Evolutionary conservation across 2,329 filamentous ascomycete genomes (phyloP), one percentile per base, ranked within the genome.

Genomic region (Aspergillus tanneri): DNA sequence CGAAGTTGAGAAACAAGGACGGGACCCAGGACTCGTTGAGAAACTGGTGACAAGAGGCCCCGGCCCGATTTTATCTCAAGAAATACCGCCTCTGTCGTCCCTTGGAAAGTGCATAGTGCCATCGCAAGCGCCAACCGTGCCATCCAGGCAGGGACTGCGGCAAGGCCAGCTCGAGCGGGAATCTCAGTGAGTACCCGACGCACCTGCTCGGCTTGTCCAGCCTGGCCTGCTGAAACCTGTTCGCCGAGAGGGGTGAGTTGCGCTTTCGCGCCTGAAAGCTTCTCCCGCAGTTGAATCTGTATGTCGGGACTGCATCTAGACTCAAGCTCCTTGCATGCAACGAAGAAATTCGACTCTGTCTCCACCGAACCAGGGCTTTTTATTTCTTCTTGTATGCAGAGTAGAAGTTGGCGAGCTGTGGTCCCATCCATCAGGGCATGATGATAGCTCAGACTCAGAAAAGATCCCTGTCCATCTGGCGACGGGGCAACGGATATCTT

Each of bases 361-460:
- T n/a, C 5, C 5, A 23, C 21, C 9, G 39, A 43, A 5, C 34
- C 46, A 5, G 34, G 39, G 7, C 8, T 2, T 4, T 22, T n/a
- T n/a, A 48, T 37, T 12, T 48, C 39, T 16, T 32, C 11, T 4
- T 24, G 34, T 8, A 48, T 36, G 5, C 9, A 38, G 10, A 16
- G 12, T 16, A 48, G 24, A 22, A 48, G 19, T 24, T 18, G 39
- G 23, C 39, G 16, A 19, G 40, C 46, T 7, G 46, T 38, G 4
- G 32, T 19, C 10, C 32, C 39, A 27, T 48, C 46, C 22, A 48
- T 21, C 5, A 48, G 18, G 5, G 39, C 40, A 7, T 43, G 40
- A 25, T 48, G 46, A 24, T 48, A 48, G 12, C 46, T 39, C 22
- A 48, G 24, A 8, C 30, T 38, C 10, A 48, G 11, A 24, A 12